Evolutionary conservation across 306 rosid genomes (phyloP), one percentile per base, ranked within the genome.

Genomic region (Corylus heterophylla): DNA sequence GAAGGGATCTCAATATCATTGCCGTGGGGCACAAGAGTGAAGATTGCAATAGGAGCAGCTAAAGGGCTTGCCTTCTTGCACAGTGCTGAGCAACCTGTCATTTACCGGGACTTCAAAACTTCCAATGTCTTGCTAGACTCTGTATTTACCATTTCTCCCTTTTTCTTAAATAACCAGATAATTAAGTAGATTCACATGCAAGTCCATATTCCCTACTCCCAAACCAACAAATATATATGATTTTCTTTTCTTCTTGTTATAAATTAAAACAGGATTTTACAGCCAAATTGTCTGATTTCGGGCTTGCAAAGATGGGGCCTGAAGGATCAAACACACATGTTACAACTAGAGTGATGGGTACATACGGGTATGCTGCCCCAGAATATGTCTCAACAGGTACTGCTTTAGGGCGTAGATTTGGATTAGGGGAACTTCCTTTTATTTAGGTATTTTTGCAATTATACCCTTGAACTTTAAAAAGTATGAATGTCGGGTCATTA

Each of bases 241-340:
- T 35, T 2, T 69, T 49, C 58, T 4, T 5, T 14, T 59, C 8
- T 18, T 37, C 18, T 8, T 54, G 74, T 16, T 76, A 47, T 78
- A 44, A 56, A 5, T 69, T 64, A 45, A 71, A 45, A 71, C 73
- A 94, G 98, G 97, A 92, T 69, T 94, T 94, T 73, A 89, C 90
- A 13, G 96, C 98, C n/a, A 93, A 95, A 83, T 81, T 95, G 69
- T 95, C 99, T 1, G 99, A 95, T 86, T 95, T 95, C 74, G 99
- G 99, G 81, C 92, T 95, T 22, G 99, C 99, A 54, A 93, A 88
- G 83, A 90, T 95, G 98, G 98, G 99, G 42, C 99, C 98, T 16
- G 97, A 93, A 77, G 99, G 99, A 67, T 93, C 99, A 61, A 89
- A 95, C 39, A 83, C 99, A 1, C 99, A 93, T 54, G 99, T 95